Conservation (phyloP, 2,329 filamentous ascomycete genomes). For the Metarhizium humberi region DNA sequence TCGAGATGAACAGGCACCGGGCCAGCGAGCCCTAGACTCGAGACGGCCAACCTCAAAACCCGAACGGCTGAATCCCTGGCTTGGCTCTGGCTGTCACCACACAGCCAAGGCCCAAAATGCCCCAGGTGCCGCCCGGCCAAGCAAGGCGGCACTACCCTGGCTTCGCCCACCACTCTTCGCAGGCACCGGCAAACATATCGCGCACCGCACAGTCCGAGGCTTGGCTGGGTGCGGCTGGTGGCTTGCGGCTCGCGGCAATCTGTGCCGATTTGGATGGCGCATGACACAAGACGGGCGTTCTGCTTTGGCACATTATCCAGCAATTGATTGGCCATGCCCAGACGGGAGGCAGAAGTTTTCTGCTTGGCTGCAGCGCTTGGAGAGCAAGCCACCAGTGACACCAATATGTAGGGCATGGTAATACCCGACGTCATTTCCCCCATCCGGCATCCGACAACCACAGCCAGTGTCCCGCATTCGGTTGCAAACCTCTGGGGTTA, state of each 20-base stretch:
- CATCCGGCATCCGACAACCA: conserved; percentile 2
- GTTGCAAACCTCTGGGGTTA: too few relatives aligned
- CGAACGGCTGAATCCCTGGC: too few relatives aligned
- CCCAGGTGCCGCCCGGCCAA: too few relatives aligned
- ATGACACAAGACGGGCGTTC: not conserved
- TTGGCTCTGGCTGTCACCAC: too few relatives aligned
- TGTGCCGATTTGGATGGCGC: conserved; percentile 1
- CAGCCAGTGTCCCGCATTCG: not conserved
- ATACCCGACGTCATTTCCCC: conserved; percentile 5
- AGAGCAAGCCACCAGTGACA: not conserved
- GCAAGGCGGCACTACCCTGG: too few relatives aligned
- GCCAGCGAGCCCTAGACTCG: too few relatives aligned
- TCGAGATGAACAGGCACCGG: too few relatives aligned
- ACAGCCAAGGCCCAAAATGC: too few relatives aligned
- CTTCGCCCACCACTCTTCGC: too few relatives aligned
- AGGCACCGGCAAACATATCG: too few relatives aligned
- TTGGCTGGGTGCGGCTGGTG: not conserved
- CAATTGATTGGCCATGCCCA: not conserved
- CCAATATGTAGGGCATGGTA: not conserved
- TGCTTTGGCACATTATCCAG: not conserved
- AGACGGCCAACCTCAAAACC: too few relatives aligned
- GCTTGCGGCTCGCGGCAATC: conserved; percentile 2
- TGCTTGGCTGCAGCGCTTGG: not conserved
- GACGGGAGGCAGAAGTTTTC: not conserved
- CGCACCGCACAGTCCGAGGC: not conserved